A percentile compares a stretch with the other conserved stretches of the same genome.
These are phyloP conservation scores for Cutaneotrichosporon cutaneum DNA, from an alignment of 1,284 basidiomycete genomes.

Conservation along the genomic window DNA sequence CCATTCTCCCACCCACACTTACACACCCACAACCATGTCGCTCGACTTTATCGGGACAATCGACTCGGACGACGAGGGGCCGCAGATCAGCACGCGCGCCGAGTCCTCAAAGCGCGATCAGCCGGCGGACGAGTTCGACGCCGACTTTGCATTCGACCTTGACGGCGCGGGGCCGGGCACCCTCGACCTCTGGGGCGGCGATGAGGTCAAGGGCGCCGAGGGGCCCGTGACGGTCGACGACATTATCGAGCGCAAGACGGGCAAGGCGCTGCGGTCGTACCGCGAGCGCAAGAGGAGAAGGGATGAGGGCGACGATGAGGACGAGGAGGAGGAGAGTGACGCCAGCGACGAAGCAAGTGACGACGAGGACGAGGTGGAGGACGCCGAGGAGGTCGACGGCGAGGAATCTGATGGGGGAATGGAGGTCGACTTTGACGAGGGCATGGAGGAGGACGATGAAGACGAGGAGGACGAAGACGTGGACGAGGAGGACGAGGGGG, in stretches of 20 bases:
- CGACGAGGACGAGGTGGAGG: conserved; percentile 32
- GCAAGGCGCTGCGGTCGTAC: conserved; percentile 44
- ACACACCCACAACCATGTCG: conserved; percentile 27
- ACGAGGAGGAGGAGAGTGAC: conserved; percentile 27
- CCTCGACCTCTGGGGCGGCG: conserved; percentile 45
- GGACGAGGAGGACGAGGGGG: conserved; percentile 54
- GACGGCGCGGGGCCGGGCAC: conserved; percentile 61
- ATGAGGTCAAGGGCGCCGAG: conserved; percentile 50
- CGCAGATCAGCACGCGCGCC: conserved; percentile 27
- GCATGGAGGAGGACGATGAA: conserved; percentile 43
- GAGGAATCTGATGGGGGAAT: conserved; percentile 39
- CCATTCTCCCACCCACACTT: neutral
- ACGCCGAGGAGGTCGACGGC: conserved; percentile 50
- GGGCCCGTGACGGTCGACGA: conserved; percentile 83
- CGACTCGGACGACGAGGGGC: conserved; percentile 53
- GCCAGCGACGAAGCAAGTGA: conserved; percentile 35
- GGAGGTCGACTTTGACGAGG: conserved; percentile 39
- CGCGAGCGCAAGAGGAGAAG: conserved; percentile 63
- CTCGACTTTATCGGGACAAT: conserved; percentile 53
- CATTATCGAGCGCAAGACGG: conserved; percentile 72
- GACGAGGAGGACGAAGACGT: conserved; percentile 40
- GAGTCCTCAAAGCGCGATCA: conserved; percentile 24
- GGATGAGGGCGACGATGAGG: conserved; percentile 31
- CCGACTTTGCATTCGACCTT: conserved; percentile 78
- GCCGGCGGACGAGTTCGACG: conserved; percentile 63